Conservation (phyloP, 371 early-diverging fungal species). For the Thermomucor indicae-seudaticae region DNA sequence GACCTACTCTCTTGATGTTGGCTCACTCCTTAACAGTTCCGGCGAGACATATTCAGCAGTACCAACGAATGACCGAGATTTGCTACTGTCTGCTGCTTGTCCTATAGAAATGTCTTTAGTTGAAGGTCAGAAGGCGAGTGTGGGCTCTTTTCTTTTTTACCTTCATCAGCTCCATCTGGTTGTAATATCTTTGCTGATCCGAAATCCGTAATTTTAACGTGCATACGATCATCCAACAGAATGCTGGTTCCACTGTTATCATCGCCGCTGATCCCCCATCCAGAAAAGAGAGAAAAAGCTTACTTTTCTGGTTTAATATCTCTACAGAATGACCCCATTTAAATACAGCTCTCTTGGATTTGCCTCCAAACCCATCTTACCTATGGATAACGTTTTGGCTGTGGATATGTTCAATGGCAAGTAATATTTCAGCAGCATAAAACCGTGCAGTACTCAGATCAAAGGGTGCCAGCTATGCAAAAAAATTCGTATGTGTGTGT, state of each 20-base stretch:
- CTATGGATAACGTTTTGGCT: slow-evolving; percentile 75
- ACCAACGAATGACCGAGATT: slow-evolving; percentile 91
- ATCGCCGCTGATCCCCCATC: background rate
- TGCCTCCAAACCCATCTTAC: slow-evolving; percentile 13
- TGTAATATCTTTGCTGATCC: slow-evolving; percentile 90
- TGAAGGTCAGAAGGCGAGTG: background rate
- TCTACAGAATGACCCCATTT: slow-evolving; percentile 24
- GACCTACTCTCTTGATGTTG: slow-evolving; percentile 61
- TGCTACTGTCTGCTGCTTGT: background rate
- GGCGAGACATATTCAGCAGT: slow-evolving; percentile 97
- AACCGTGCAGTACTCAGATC: slow-evolving; percentile 66
- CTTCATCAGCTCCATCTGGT: slow-evolving; percentile 15
- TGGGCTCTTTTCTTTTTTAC: background rate
- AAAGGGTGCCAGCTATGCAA: slow-evolving; percentile 67
- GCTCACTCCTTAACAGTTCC: slow-evolving; percentile 89
- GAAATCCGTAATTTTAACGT: slow-evolving; percentile 95
- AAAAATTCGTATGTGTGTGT: too few species aligned
- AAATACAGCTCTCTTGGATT: background rate
- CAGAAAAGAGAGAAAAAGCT: slow-evolving; percentile 8
- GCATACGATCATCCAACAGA: slow-evolving; percentile 75
- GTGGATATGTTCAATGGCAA: slow-evolving; percentile 86
- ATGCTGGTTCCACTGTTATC: slow-evolving; percentile 48
- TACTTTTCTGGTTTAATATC: slow-evolving; percentile 91
- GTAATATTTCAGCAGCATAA: slow-evolving; percentile 87
- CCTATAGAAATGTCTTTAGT: background rate